A percentile compares a stretch with the other conserved stretches of the same genome.
These are phyloP conservation scores for Lathyrus oleraceus DNA, from an alignment of 306 rosid species.

Conservation along the genomic window DNA sequence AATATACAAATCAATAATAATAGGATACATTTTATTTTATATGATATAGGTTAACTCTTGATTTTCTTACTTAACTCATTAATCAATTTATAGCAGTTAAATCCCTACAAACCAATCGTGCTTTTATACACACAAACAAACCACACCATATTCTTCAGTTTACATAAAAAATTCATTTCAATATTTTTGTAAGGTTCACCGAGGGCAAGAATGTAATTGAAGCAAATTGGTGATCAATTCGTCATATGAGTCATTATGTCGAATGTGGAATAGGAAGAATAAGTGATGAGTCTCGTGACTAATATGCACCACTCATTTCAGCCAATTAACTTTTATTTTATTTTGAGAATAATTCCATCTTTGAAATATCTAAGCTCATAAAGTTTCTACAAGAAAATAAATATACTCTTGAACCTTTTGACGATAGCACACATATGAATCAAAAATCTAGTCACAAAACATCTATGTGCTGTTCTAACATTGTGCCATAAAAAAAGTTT, in stretches of 20 bases:
- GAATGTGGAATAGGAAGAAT: conserved; percentile 31
- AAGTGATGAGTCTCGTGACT: conserved; percentile 28
- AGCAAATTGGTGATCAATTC: conserved; percentile 10
- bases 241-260: conserved; percentile 35
- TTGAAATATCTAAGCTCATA: conserved; percentile 34
- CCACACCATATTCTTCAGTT: background rate
- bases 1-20: too few relatives aligned
- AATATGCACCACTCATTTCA: conserved; percentile 43
- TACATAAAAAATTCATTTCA: conserved; percentile 13
- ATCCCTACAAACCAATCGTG: conserved; percentile 10
- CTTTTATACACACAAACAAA: background rate
- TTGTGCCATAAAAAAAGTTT: conserved; percentile 22
- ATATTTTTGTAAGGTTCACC: conserved; percentile 16
- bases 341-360: conserved; percentile 32
- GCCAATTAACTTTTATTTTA: conserved; percentile 35
- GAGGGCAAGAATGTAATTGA: conserved; percentile 36
- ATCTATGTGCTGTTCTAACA: conserved; percentile 36
- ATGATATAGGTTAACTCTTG: background rate
- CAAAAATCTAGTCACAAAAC: conserved; percentile 21
- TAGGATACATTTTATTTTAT: too few relatives aligned
- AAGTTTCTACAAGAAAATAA: conserved; percentile 13
- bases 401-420: conserved; percentile 23
- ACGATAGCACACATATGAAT: conserved; percentile 20
- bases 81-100: background rate
- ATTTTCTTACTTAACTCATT: background rate